A percentile compares a stretch with the other conserved stretches of the same genome.
phyloP scores from a whole-genome alignment of 257 asterid species.

The Ocimum tenuiflorum region DNA sequence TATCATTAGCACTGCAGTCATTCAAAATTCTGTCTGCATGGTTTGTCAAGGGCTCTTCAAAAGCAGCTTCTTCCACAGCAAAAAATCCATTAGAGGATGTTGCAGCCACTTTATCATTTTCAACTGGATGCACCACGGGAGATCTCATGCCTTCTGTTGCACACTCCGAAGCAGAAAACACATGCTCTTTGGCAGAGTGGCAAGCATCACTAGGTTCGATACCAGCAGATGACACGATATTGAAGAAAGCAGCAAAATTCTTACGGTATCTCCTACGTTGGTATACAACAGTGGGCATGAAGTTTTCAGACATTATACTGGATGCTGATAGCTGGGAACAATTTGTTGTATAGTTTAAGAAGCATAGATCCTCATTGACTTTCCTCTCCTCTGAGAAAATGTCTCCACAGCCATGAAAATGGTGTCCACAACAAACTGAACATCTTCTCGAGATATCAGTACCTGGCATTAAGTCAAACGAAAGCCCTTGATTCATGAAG shows the following conservation, averaged over 20 bases:
- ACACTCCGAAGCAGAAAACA: constrained; percentile 23
- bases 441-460: constrained; percentile 23
- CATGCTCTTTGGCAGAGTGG: constrained; percentile 36
- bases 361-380: constrained; percentile 20
- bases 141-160: constrained; percentile 32
- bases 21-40: constrained; percentile 31
- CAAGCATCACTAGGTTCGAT: constrained; percentile 31
- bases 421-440: constrained; percentile 23
- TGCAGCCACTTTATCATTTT: constrained; percentile 23
- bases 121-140: constrained; percentile 20
- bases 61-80: constrained; percentile 29
- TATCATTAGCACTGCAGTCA: constrained; percentile 27
- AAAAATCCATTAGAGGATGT: constrained; percentile 33
- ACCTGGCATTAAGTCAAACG: constrained; percentile 27
- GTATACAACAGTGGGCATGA: constrained; percentile 32
- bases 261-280: constrained; percentile 32
- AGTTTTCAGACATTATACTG: constrained; percentile 34
- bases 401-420: constrained; percentile 23
- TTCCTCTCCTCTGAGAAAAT: constrained; percentile 14
- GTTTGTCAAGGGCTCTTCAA: constrained; percentile 39
- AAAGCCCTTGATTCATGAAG: constrained; percentile 24
- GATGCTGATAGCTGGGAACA: constrained; percentile 29
- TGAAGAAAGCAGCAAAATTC: constrained; percentile 24
- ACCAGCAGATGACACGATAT: constrained; percentile 19
- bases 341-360: constrained; percentile 21